phyloP scores from a whole-genome alignment of 805 yeast genomes.

The Ogataea neopini region DNA sequence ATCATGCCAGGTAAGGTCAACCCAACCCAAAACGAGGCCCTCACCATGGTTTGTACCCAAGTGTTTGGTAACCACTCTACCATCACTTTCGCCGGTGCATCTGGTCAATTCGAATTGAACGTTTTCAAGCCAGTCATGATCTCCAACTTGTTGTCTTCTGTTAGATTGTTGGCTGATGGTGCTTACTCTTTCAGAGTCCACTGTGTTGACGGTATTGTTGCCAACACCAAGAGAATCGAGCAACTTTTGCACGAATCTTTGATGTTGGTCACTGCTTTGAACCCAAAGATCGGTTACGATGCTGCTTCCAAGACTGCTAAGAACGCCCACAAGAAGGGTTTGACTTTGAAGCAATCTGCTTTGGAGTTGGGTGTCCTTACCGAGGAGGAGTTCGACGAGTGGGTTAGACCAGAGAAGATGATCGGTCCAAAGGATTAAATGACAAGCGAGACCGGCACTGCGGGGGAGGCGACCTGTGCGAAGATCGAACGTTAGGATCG shows the following conservation, averaged over 20 bases:
- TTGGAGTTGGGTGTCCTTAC: slow-evolving; percentile 84
- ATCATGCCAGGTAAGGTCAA: slow-evolving; percentile 99
- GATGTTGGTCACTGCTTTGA: slow-evolving; percentile 97
- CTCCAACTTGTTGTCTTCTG: slow-evolving; percentile 82
- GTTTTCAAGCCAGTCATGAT: slow-evolving; percentile 97
- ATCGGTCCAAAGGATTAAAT: slow-evolving; percentile 73
- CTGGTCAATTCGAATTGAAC: slow-evolving; percentile 97
- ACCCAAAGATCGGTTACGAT: slow-evolving; percentile 99
- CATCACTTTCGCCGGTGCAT: slow-evolving; percentile 96
- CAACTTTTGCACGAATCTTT: slow-evolving; percentile 90
- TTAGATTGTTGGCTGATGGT: slow-evolving; percentile 89
- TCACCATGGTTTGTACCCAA: slow-evolving; percentile 97
- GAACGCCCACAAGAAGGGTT: slow-evolving; percentile 97
- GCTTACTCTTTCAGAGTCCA: slow-evolving; percentile 84
- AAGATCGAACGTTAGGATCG: no score
- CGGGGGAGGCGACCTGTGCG: no score
- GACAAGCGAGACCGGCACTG: no score
- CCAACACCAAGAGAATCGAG: slow-evolving; percentile 83
- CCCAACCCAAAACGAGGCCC: slow-evolving; percentile 98
- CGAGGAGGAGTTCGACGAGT: slow-evolving; percentile 86
- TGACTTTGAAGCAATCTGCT: slow-evolving; percentile 93
- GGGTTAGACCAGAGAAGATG: slow-evolving; percentile 98
- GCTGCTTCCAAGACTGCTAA: slow-evolving; percentile 97
- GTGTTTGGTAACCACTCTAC: slow-evolving; percentile 96
- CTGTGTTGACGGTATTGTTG: slow-evolving; percentile 93